Percentiles rank a stretch among this genome's conserved stretches.
These are phyloP conservation scores for Mangifera indica DNA, from an alignment of 345 rosid species.

Conservation along the genomic window DNA sequence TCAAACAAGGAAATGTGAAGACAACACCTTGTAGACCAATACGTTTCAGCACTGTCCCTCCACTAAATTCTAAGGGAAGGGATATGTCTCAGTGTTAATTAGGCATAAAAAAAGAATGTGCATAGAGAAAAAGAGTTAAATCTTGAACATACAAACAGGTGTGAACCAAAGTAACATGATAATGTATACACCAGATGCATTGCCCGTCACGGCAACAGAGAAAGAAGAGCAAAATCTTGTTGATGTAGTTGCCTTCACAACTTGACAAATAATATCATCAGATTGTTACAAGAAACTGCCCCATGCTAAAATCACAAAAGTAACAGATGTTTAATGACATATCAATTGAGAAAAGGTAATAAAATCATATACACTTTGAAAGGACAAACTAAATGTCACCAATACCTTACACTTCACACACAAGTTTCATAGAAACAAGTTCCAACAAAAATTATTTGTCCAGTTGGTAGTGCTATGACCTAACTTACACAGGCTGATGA, in stretches of 20 bases:
- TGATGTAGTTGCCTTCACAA: not conserved
- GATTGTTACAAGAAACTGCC: too few species aligned
- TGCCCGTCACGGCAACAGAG: not conserved
- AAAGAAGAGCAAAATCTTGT: not conserved
- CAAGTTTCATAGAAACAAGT: constrained; percentile 1
- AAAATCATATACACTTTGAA: not conserved
- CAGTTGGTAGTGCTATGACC: not conserved
- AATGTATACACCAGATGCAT: not conserved
- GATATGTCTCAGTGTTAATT: not conserved
- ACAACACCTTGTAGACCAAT: not conserved
- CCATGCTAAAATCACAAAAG: not conserved
- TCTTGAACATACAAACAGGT: not conserved
- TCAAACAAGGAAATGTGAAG: not conserved
- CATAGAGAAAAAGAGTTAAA: not conserved
- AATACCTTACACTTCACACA: not conserved
- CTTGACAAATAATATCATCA: not conserved
- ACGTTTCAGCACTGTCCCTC: not conserved
- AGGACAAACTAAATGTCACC: not conserved
- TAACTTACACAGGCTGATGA: not conserved
- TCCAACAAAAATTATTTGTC: constrained; percentile 4
- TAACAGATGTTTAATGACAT: not conserved
- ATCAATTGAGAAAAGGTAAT: not conserved
- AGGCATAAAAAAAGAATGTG: not conserved
- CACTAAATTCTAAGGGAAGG: not conserved
- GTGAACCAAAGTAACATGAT: not conserved